Evolutionary conservation across 257 asterid species (phyloP).

Genomic region (Fraxinus anomala): DNA sequence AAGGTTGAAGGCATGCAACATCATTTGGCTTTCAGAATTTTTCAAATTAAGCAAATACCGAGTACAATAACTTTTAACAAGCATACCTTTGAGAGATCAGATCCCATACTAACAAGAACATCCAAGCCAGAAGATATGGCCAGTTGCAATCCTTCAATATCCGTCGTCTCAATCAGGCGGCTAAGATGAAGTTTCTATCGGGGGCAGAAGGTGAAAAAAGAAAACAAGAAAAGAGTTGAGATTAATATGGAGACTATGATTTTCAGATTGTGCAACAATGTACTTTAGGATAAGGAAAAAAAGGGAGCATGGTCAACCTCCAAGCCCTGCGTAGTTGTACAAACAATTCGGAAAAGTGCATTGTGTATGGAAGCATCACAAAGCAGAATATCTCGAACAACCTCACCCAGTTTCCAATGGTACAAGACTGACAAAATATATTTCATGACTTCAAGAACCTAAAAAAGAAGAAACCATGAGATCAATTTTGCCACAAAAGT

Average conservation of each 20-base stretch:
- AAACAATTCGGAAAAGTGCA: conserved; percentile 77
- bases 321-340: conserved; percentile 64
- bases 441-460: conserved; percentile 87
- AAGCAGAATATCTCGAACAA: conserved; percentile 61
- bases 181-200: conserved; percentile 71
- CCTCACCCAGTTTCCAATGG: conserved; percentile 57
- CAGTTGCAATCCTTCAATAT: conserved; percentile 80
- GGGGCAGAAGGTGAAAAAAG: conserved; percentile 3
- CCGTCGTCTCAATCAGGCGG: conserved; percentile 69
- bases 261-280: background rate
- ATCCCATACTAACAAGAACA: conserved; percentile 63
- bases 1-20: conserved; percentile 9
- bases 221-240: conserved; percentile 25
- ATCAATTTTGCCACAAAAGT: background rate
- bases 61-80: conserved; percentile 22
- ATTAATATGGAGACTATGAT: conserved; percentile 28
- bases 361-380: conserved; percentile 83
- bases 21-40: background rate
- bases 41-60: conserved; percentile 11
- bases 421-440: conserved; percentile 53
- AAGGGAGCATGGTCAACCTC: conserved; percentile 60
- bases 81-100: conserved; percentile 66
- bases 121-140: conserved; percentile 74
- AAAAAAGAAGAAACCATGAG: conserved; percentile 5
- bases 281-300: conserved; percentile 9